phyloP scores from a whole-genome alignment of 2,329 filamentous ascomycete genomes.

The Aaosphaeria pasadenensis region DNA sequence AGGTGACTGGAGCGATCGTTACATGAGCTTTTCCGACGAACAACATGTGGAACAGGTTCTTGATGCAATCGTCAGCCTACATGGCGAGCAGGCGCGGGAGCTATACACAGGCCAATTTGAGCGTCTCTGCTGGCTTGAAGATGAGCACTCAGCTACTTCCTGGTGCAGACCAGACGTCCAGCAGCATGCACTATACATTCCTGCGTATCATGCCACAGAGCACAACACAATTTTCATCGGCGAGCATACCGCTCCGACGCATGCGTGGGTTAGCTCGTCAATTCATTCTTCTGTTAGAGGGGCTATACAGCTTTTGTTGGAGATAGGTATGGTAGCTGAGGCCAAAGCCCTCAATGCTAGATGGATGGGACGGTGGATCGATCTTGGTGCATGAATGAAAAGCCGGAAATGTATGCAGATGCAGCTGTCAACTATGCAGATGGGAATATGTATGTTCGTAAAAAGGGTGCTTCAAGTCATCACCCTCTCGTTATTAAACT shows the following conservation, averaged over 20 bases:
- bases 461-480: no score
- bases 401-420: background rate
- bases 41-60: slow-evolving; percentile 62
- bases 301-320: slow-evolving; percentile 59
- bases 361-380: slow-evolving; percentile 67
- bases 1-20: background rate
- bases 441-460: no score
- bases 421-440: no score
- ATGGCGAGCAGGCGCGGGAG: slow-evolving; percentile 55
- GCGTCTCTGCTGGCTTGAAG: slow-evolving; percentile 61
- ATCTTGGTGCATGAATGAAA: slow-evolving; percentile 5
- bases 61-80: slow-evolving; percentile 61
- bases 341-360: slow-evolving; percentile 59
- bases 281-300: slow-evolving; percentile 63
- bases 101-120: slow-evolving; percentile 63
- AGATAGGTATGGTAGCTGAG: slow-evolving; percentile 63
- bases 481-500: no score
- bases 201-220: slow-evolving; percentile 66
- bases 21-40: slow-evolving; percentile 39
- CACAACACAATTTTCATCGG: slow-evolving; percentile 61
- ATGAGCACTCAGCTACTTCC: slow-evolving; percentile 56
- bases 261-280: slow-evolving; percentile 64
- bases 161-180: slow-evolving; percentile 60
- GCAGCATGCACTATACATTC: slow-evolving; percentile 65
- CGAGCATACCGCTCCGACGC: slow-evolving; percentile 66